Percentiles rank a stretch among this genome's conserved stretches.
Evolutionary conservation across 1,284 basidiomycete species (phyloP).

Genomic region (Cutaneotrichosporon curvatum): DNA sequence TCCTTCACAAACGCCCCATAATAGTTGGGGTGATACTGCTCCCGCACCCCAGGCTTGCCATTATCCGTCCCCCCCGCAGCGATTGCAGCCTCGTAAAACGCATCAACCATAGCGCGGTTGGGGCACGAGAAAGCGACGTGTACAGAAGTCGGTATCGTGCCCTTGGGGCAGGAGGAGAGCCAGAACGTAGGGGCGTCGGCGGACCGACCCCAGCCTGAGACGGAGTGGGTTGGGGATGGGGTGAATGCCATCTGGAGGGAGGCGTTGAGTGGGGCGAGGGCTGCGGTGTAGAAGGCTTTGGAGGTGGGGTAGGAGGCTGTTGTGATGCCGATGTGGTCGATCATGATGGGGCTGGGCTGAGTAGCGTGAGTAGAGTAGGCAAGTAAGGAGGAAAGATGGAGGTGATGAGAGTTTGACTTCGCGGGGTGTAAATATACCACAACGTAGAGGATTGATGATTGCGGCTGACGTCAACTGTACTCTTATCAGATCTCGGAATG

Average conservation of each 20-base stretch:
- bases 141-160: background rate
- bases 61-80: slow-evolving; percentile 10
- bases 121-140: slow-evolving; percentile 10
- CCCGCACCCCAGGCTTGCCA: slow-evolving; percentile 11
- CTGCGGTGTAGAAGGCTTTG: slow-evolving; percentile 12
- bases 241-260: slow-evolving; percentile 6
- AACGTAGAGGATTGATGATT: too few relatives aligned
- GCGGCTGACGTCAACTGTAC: too few relatives aligned
- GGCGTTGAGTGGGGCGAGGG: slow-evolving; percentile 7
- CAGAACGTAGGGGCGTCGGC: slow-evolving; percentile 9
- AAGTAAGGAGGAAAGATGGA: too few relatives aligned
- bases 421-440: too few relatives aligned
- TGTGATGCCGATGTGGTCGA: slow-evolving; percentile 14
- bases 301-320: slow-evolving; percentile 9
- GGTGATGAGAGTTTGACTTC: too few relatives aligned
- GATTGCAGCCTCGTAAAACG: slow-evolving; percentile 11
- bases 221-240: background rate
- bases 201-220: slow-evolving; percentile 8
- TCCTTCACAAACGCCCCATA: slow-evolving; percentile 15
- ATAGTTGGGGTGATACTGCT: slow-evolving; percentile 15
- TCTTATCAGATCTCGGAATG: too few relatives aligned
- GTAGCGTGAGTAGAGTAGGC: too few relatives aligned
- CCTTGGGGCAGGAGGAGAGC: slow-evolving; percentile 1
- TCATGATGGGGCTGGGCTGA: slow-evolving; percentile 4
- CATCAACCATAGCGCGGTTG: slow-evolving; percentile 4